Conservation (phyloP, 805 yeast species). For the Barnettozyma salicaria region DNA sequence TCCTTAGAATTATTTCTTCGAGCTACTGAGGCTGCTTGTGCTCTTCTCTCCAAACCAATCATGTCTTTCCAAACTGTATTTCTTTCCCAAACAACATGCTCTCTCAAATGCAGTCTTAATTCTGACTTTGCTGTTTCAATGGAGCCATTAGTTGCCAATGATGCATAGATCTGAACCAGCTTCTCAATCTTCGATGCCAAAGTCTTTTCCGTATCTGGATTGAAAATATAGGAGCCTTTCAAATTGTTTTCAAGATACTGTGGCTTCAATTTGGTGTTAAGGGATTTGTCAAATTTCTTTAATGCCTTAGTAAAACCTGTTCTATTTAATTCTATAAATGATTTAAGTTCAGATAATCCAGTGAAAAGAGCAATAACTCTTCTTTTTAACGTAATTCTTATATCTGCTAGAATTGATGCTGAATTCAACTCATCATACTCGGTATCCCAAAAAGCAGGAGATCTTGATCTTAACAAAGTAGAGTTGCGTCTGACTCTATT, state of each 20-base stretch:
- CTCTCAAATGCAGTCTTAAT: constrained; percentile 60
- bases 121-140: constrained; percentile 40
- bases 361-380: constrained; percentile 64
- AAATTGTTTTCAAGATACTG: constrained; percentile 45
- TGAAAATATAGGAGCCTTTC: constrained; percentile 49
- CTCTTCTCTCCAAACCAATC: constrained; percentile 82
- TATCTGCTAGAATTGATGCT: constrained; percentile 24
- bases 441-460: constrained; percentile 25
- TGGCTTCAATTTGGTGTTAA: constrained; percentile 54
- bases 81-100: constrained; percentile 95
- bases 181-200: constrained; percentile 52
- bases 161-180: constrained; percentile 50
- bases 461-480: constrained; percentile 15
- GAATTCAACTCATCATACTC: constrained; percentile 21
- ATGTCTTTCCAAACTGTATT: constrained; percentile 97
- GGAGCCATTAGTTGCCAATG: constrained; percentile 38
- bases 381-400: constrained; percentile 56
- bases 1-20: constrained; percentile 24
- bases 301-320: constrained; percentile 88
- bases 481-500: constrained; percentile 18
- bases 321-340: constrained; percentile 75
- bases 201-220: constrained; percentile 37
- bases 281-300: constrained; percentile 86
- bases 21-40: constrained; percentile 61
- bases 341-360: constrained; percentile 70